phyloP scores from a whole-genome alignment of 106 monocot species.

The Acorus calamus region DNA sequence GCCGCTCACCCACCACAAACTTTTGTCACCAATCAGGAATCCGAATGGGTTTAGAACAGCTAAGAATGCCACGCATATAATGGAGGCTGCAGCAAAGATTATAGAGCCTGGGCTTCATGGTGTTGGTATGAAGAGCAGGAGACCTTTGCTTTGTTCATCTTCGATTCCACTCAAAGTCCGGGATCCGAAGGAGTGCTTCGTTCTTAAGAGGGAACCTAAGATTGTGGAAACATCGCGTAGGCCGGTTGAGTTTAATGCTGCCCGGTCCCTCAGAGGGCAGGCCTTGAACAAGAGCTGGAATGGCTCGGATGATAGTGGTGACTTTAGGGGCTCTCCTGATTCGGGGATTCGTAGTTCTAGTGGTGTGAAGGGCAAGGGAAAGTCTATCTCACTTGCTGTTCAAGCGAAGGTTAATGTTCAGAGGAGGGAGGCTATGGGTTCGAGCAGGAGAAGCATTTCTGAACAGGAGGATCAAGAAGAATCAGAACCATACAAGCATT shows the following conservation, averaged over 20 bases:
- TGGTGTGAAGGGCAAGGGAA: conserved; percentile 33
- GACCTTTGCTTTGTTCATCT: conserved; percentile 21
- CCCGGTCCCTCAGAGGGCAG: conserved; percentile 26
- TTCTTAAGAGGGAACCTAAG: conserved; percentile 22
- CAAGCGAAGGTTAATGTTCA: conserved; percentile 81
- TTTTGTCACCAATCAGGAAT: conserved; percentile 67
- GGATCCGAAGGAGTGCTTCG: conserved; percentile 26
- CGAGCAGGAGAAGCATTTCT: conserved; percentile 10
- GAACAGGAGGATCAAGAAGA: conserved; percentile 22
- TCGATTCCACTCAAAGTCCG: conserved; percentile 19
- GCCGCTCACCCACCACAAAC: conserved; percentile 42
- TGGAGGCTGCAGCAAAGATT: conserved; percentile 82
- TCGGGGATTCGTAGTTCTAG: conserved; percentile 11
- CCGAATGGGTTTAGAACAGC: conserved; percentile 23
- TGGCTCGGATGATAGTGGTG: conserved; percentile 26
- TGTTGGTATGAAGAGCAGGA: conserved; percentile 16
- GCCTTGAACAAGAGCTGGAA: conserved; percentile 28
- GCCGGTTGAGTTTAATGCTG: conserved; percentile 19
- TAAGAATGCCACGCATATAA: conserved; percentile 70
- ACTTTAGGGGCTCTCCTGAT: conserved; percentile 22
- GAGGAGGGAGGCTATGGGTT: conserved; percentile 36
- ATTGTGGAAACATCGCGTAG: conserved; percentile 26
- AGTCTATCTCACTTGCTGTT: conserved; percentile 56
- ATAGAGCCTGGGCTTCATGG: conserved; percentile 34
- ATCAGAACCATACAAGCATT: conserved; percentile 20